phyloP scores from a whole-genome alignment of 2,329 filamentous ascomycete species.

The Escovopsis sp. region DNA sequence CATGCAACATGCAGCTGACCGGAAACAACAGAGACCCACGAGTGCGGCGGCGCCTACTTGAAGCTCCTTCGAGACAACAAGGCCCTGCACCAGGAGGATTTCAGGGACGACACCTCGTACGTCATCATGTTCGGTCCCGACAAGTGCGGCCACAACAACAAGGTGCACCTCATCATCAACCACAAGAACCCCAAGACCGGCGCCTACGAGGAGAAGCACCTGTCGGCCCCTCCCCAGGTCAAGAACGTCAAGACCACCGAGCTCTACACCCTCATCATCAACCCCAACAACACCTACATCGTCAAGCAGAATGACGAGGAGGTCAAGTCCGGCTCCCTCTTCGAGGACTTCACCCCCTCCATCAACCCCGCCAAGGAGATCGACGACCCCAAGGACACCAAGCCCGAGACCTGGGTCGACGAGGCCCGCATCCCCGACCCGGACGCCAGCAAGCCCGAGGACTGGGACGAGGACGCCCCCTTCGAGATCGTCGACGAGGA shows the following conservation, averaged over 20 bases:
- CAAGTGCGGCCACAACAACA: constrained; percentile 98
- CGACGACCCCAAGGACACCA: constrained; percentile 81
- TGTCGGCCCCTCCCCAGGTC: constrained; percentile 67
- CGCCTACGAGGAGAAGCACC: constrained; percentile 99
- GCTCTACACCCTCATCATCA: constrained; percentile 92
- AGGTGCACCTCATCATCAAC: constrained; percentile 97
- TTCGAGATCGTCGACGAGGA: constrained; percentile 93
- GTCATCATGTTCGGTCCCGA: constrained; percentile 99
- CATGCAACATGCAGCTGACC: background rate
- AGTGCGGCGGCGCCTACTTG: constrained; percentile 97
- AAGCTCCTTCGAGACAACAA: constrained; percentile 98
- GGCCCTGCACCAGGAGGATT: constrained; percentile 92
- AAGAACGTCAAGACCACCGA: constrained; percentile 83
- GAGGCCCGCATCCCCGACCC: constrained; percentile 82
- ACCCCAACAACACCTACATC: constrained; percentile 88
- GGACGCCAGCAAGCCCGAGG: constrained; percentile 87
- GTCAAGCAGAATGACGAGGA: constrained; percentile 84
- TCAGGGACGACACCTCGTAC: constrained; percentile 92
- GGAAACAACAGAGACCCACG: constrained; percentile 56
- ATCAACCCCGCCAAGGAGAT: constrained; percentile 94
- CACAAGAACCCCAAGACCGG: constrained; percentile 99
- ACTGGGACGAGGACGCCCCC: constrained; percentile 97
- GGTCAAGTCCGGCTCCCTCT: constrained; percentile 75
- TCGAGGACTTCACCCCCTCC: constrained; percentile 85
- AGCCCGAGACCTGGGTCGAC: constrained; percentile 94